Percentiles rank a stretch among this genome's conserved stretches.
Evolutionary conservation across 2,329 filamentous ascomycete genomes (phyloP).

Genomic region (Pyricularia grisea): DNA sequence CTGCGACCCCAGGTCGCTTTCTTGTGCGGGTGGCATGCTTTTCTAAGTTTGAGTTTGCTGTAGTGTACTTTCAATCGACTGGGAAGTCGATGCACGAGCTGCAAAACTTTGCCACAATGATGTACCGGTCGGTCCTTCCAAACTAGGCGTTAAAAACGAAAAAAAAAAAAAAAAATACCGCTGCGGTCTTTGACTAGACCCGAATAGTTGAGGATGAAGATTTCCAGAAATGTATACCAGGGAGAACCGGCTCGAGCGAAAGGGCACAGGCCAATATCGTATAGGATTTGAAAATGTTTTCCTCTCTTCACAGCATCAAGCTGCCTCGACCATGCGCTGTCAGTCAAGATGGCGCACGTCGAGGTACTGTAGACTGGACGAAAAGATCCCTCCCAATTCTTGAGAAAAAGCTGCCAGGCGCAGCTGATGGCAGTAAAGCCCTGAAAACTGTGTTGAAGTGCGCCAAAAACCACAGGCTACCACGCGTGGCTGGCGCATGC

Average conservation of each 20-base stretch:
- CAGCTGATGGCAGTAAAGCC: not conserved
- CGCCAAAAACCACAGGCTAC: not conserved
- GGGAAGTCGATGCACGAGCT: not conserved
- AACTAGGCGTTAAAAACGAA: not conserved
- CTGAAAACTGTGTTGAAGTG: not conserved
- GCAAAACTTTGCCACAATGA: not conserved
- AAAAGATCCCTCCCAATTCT: not conserved
- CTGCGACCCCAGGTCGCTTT: constrained; percentile 26
- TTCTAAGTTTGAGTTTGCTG: not conserved
- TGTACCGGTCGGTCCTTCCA: not conserved
- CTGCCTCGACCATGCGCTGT: not conserved
- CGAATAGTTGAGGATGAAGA: not conserved
- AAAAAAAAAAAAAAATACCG: too few relatives aligned
- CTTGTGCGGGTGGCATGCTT: constrained; percentile 16
- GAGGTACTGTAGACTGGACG: not conserved
- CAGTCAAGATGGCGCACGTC: not conserved
- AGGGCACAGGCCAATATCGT: not conserved
- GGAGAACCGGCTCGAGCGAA: not conserved
- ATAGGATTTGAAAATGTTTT: not conserved
- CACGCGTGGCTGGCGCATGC: not conserved
- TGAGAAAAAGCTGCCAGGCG: not conserved
- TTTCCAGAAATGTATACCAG: not conserved
- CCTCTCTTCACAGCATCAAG: not conserved
- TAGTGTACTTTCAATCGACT: not conserved
- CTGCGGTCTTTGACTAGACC: too few relatives aligned